These are phyloP conservation scores for Crepidotus sp. DNA, from an alignment of 1,284 basidiomycete genomes.

Conservation along the genomic window DNA sequence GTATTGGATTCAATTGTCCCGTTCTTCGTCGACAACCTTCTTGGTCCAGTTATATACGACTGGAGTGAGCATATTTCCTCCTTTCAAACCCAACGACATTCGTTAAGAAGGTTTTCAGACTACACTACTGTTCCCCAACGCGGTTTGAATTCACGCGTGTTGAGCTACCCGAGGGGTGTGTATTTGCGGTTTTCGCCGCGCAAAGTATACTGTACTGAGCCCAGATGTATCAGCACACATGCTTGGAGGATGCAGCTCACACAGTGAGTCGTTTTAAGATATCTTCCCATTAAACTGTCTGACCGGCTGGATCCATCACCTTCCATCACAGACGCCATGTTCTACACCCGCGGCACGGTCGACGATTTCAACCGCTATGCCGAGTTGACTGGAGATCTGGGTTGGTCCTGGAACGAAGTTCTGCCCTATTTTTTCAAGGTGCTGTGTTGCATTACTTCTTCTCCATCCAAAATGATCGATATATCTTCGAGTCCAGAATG, in stretches of 20 bases:
- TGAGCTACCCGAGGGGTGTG: neutral
- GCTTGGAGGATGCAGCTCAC: constrained; percentile 21
- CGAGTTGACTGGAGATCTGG: constrained; percentile 21
- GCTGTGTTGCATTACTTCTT: too few relatives aligned
- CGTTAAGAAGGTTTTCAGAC: constrained; percentile 2
- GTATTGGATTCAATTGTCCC: constrained; percentile 22
- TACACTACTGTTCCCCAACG: constrained; percentile 19
- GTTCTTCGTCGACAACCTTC: neutral
- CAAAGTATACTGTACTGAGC: neutral
- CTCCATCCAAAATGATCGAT: too few relatives aligned
- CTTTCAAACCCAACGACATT: neutral
- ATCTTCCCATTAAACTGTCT: neutral
- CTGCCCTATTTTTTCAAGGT: constrained; percentile 18
- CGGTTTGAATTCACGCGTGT: constrained; percentile 15
- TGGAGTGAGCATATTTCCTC: neutral
- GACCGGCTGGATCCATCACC: too few relatives aligned
- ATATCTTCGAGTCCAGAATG: constrained; percentile 3
- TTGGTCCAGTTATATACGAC: neutral
- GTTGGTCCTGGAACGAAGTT: constrained; percentile 25
- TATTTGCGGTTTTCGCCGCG: too few relatives aligned
- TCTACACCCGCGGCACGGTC: constrained; percentile 24
- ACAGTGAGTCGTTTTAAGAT: constrained; percentile 18
- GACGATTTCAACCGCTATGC: constrained; percentile 25
- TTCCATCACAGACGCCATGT: constrained; percentile 19
- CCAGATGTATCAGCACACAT: constrained; percentile 15